Base-by-base conservation (phyloP, 768 basidiomycete species). In the Termitomyces titanicus region DNA sequence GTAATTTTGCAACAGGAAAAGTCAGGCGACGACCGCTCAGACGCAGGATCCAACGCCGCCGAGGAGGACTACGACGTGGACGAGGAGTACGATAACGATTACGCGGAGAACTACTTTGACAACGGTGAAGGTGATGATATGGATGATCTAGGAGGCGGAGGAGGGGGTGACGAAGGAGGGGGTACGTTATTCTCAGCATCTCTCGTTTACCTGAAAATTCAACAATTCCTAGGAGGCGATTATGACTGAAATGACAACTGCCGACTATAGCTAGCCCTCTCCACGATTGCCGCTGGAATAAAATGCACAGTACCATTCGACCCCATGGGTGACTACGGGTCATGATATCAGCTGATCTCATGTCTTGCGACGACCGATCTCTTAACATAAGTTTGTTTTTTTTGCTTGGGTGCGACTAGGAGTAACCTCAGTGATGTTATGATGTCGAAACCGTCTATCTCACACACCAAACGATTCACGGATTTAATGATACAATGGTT, bases 41-140 rank as follows among this genome's bases (percentile, higher is more conserved):
- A 88, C 15, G 78, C 69, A 24, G 88, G 82, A 20, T 89, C 88
- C 11, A 84, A 87, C 62, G 80, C 69, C 29, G 79, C 70, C 7
- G 83, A 84, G 38, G 84, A 82, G 24, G 90, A 93, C 67, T 92
- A 92, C 64, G 91, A 92, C 59, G 88, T 89, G 20, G 88, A 92
- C 31, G 92, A 95, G 68, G 91, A 92, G 63, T 92, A 93, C 64
- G 92, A 93, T 69, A 92, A 94, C 61, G 92, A 94, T 59, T 94
- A 94, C 58, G 91, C 87, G 3, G 88, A 89, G 58, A 91, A 94
- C 66, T 93, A 94, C 76, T 94, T 94, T 66, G 91, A 94, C 68
- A 92, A 92, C 51, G 91, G 91, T 17, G 91, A 92, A 69, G 85
- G 77, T 3, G 91, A 93, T 50, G 89, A 93, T 63, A 69, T 80